Evolutionary conservation across 2,329 filamentous ascomycete species (phyloP).

Genomic region (Aspergillus sp.): DNA sequence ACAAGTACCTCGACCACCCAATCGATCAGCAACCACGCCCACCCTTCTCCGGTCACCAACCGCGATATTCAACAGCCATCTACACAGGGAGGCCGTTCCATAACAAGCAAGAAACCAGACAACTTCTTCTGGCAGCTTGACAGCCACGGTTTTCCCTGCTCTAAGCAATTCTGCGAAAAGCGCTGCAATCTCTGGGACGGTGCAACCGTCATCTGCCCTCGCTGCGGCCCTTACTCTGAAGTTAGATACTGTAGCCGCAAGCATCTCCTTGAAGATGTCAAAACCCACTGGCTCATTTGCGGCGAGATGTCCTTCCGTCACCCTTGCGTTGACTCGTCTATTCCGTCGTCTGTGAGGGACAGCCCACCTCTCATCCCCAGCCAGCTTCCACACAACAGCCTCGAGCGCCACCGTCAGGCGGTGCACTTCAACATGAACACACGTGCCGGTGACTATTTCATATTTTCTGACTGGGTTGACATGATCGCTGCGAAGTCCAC

Average conservation of each 20-base stretch:
- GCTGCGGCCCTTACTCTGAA: conserved; percentile 40
- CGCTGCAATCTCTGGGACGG: conserved; percentile 33
- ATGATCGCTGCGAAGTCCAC: conserved; percentile 12
- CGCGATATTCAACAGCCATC: background rate
- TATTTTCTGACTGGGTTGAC: conserved; percentile 33
- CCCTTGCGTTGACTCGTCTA: conserved; percentile 19
- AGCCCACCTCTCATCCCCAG: conserved; percentile 29
- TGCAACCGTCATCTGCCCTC: conserved; percentile 36
- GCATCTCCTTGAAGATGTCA: conserved; percentile 36
- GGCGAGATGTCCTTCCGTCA: conserved; percentile 20
- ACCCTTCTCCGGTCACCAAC: background rate
- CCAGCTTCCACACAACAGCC: conserved; percentile 28
- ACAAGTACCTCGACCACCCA: background rate
- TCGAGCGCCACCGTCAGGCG: conserved; percentile 39
- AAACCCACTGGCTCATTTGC: conserved; percentile 36
- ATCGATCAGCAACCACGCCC: background rate
- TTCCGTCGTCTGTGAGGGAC: conserved; percentile 20
- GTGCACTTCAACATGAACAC: conserved; percentile 28
- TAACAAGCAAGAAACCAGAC: conserved; percentile 15
- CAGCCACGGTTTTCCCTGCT: conserved; percentile 49
- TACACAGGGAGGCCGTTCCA: background rate
- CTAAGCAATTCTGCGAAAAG: conserved; percentile 25
- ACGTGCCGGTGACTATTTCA: conserved; percentile 33
- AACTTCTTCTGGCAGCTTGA: conserved; percentile 45
- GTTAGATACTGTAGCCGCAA: conserved; percentile 40